Base-by-base conservation (phyloP, 1,284 basidiomycete genomes). In the Rhodotorula sp. region DNA sequence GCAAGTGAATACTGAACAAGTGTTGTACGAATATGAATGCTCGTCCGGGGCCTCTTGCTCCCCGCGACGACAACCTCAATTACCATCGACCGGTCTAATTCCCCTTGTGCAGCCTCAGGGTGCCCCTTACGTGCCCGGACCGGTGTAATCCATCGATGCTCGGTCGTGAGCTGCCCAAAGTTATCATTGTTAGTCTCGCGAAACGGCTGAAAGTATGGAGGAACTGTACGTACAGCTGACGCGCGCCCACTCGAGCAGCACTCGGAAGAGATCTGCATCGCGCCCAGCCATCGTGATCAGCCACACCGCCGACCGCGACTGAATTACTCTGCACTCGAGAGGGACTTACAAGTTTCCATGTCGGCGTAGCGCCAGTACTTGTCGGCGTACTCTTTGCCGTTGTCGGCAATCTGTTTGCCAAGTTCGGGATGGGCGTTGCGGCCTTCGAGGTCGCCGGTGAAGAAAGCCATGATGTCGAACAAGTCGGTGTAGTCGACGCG, bases 391-490 rank as follows among this genome's bases (percentile, higher is more conserved):
- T 79, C 68, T 45, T 76, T 72, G 0, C 80, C 82, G 37, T 81
- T 76, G 45, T 75, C 67, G 10, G 81, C 82, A 51, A 83, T 83
- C 71, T 78, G 73, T 71, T 80, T 78, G 6, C 81, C 83, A 18
- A 81, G 69, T 46, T 80, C 79, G 66, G 82, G 80, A 60, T 80
- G 78, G 5, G 61, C 67, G 44, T 78, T 75, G 17, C 75, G 69
- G 6, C 82, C 81, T 62, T 83, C 80, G 5, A 82, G 78, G 45
- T 82, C 79, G 58, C 83, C 83, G 17, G 78, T 75, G 77, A 84
- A 83, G 78, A 82, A 83, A 0, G 81, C 78, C 79, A 83, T 79
- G 68, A 82, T 80, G 71, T 83, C 82, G 73, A 74, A 78, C 8
- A 78, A 53, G 72, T 78, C 77, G 61, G 72, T 72, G 64, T 77